Evolutionary conservation across 495 filamentous ascomycete genomes (phyloP).

Genomic region (Hypoxylon fragiforme): DNA sequence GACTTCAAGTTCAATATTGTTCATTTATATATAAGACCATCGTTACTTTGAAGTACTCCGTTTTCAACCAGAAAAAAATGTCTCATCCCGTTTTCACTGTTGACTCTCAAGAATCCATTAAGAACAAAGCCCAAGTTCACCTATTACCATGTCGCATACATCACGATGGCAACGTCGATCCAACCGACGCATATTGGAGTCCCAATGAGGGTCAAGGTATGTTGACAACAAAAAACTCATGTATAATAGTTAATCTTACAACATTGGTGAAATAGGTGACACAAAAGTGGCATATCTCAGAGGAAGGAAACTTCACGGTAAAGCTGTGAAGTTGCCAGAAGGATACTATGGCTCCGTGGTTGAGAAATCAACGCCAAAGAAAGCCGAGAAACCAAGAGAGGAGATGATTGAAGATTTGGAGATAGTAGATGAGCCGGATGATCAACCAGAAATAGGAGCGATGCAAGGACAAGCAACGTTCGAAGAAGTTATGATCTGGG

Average conservation of each 20-base stretch:
- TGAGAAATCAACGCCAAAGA: conserved; percentile 38
- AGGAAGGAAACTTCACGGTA: conserved; percentile 78
- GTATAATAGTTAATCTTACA: conserved; percentile 1
- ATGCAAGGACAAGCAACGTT: conserved; percentile 72
- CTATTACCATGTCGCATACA: conserved; percentile 84
- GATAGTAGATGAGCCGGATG: conserved; percentile 47
- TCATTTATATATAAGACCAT: no score
- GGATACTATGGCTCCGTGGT: conserved; percentile 69
- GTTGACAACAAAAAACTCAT: neutral
- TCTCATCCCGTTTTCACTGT: conserved; percentile 18
- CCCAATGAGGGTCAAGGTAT: conserved; percentile 49
- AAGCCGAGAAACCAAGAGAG: conserved; percentile 28
- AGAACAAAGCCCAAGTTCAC: conserved; percentile 65
- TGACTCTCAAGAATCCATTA: conserved; percentile 16
- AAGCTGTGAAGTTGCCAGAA: conserved; percentile 66
- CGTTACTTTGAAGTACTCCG: no score
- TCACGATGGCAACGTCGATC: conserved; percentile 71
- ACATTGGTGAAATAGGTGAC: conserved; percentile 38
- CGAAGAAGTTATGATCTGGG: conserved; percentile 80
- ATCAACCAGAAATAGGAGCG: conserved; percentile 52
- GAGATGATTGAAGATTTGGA: conserved; percentile 43
- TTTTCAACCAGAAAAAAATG: no score
- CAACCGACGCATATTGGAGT: conserved; percentile 72
- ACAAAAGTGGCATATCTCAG: conserved; percentile 72
- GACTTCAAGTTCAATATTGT: no score